Evolutionary conservation across 371 early-diverging fungal genomes (phyloP).

Genomic region (Mortierella sp.): DNA sequence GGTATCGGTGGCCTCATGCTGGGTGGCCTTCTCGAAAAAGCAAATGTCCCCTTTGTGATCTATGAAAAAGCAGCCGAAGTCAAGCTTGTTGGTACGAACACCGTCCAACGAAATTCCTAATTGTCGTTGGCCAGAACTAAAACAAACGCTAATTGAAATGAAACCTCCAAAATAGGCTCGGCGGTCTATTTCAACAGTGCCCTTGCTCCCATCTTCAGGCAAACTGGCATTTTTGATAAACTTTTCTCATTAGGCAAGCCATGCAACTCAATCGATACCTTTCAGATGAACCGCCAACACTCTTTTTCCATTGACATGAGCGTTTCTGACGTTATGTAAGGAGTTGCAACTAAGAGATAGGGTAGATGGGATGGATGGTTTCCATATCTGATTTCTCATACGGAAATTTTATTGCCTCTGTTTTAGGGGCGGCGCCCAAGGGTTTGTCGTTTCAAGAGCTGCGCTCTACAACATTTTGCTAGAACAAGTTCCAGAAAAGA

Average conservation of each 20-base stretch:
- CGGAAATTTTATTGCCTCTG: not conserved
- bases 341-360: too few relatives aligned
- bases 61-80: constrained; percentile 21
- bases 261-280: not conserved
- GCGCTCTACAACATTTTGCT: not conserved
- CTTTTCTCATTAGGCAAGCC: not conserved
- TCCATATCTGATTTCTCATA: not conserved
- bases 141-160: too few relatives aligned
- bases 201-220: not conserved
- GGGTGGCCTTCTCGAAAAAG: constrained; percentile 18
- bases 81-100: constrained; percentile 18
- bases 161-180: not conserved
- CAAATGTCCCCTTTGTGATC: constrained; percentile 16
- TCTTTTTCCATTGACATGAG: not conserved
- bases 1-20: constrained; percentile 32
- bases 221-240: not conserved
- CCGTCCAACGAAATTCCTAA: not conserved
- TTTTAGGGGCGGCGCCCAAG: not conserved
- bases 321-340: not conserved
- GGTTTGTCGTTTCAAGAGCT: not conserved
- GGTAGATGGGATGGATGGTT: not conserved
- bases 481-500: not conserved
- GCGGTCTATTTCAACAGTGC: not conserved
- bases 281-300: not conserved
- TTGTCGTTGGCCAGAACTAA: too few relatives aligned